A percentile compares a stretch with the other conserved stretches of the same genome.
phyloP scores from a whole-genome alignment of 306 rosid species.

The Senna siamea region DNA sequence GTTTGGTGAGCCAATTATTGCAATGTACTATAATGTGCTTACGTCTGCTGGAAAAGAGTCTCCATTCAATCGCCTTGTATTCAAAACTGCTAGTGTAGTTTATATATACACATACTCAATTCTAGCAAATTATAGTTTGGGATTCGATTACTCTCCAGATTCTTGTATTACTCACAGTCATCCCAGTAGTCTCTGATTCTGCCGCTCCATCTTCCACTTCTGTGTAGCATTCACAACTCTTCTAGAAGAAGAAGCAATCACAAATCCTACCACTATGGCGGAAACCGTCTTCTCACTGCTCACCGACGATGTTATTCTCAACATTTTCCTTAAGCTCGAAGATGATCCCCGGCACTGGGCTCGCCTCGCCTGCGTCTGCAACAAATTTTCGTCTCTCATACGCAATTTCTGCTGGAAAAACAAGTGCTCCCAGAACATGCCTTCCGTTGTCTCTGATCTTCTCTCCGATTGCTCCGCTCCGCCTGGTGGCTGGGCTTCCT shows the following conservation, averaged over 20 bases:
- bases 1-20: no score
- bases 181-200: not conserved
- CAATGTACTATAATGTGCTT: no score
- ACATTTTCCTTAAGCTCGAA: conserved; percentile 66
- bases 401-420: conserved; percentile 67
- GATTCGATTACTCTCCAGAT: not conserved
- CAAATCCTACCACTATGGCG: conserved; percentile 22
- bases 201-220: not conserved
- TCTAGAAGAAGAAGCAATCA: not conserved
- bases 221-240: not conserved
- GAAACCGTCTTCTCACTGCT: conserved; percentile 52
- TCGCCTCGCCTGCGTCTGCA: conserved; percentile 75
- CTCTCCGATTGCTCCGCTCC: conserved; percentile 39
- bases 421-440: conserved; percentile 55
- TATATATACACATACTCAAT: not conserved
- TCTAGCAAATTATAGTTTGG: not conserved
- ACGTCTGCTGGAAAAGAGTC: no score
- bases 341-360: conserved; percentile 92
- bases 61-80: no score
- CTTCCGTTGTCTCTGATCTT: conserved; percentile 64
- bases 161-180: not conserved
- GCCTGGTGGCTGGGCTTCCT: conserved; percentile 60
- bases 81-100: no score
- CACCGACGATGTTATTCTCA: conserved; percentile 70
- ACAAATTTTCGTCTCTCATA: conserved; percentile 63